Base-by-base conservation (phyloP, 805 yeast species). In the Candida oleophila region DNA sequence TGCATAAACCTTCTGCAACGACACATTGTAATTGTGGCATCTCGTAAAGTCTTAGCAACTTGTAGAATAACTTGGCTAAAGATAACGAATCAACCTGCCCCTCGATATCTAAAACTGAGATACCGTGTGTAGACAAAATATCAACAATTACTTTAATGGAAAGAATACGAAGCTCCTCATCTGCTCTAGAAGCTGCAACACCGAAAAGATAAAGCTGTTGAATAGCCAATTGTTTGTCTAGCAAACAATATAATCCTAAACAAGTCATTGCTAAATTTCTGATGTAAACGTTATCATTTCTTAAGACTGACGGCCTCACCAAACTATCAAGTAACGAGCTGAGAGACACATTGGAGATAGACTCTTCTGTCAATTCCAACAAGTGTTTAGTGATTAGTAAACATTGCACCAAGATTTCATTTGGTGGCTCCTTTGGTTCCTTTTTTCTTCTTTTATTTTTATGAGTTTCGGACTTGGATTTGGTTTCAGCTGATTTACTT, bases 1-100 rank as follows among this genome's bases (percentile, higher is more conserved):
- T 91, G 57, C 91, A 87, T 21, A 91, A 68, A 0, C 96, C 95
- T 57, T 89, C 96, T 0, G 92, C 96, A 8, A 92, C 86, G 1
- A 82, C 74, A 0, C 92, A 83, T 61, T 89, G 96, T 16, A 89
- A 74, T 22, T 76, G 78, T 1, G 87, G 87, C 53, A 78, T 69
- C 3, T 76, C 77, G 47, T 69, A 70, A 52, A 76, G 76, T 57
- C 80, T 78, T 53, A 87, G 68, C 1, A 85, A 78, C 59, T 82
- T 80, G 67, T 83, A 85, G 50, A 87, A 84, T 22, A 88, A 68
- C 59, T 84, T 80, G 49, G 87, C 88, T 47, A 86, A 68, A 0
- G 86, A 82, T 45, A 80, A 65, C 0, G 86, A 74, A 58, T 85
- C 90, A 19, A 83, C 86, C 25, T 60, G 65, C 3, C 60, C 69